Base-by-base conservation (phyloP, 2,329 filamentous ascomycete genomes). In the Dactylellina parvicollis region DNA sequence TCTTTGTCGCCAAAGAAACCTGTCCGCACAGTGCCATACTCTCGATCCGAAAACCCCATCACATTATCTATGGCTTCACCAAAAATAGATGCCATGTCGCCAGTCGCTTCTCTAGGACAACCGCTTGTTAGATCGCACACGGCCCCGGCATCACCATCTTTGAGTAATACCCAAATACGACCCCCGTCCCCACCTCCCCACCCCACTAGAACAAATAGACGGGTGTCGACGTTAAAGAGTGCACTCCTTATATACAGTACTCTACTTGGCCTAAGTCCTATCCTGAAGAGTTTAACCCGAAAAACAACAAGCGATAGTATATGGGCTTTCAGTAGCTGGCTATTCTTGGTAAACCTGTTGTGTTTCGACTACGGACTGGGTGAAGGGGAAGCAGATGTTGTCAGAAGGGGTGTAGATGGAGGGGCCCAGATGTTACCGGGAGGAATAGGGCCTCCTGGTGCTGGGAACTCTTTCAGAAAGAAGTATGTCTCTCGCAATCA, bases 271-370 rank as follows among this genome's bases (percentile, higher is more conserved):
- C 86, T 99, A 2, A 96, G 92, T 42, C 95, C 95, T 0, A 98
- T 99, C 75, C 87, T 99, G 74, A 97, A 97, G 81, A 97, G 93
- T 1, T 86, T 99, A n/a, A 99, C 95, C 0, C 87, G 87, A 55
- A 97, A 93, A 3, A 98, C 94, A 3, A 94, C 92, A 5, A 90
- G 88, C 64, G 95, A 99, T 84, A 95, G 90, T 44, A 99, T 99
- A 80, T 99, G 95, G 95, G 92, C 95, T 67, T 90, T 99, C 84
- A 95, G 92, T 55, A 93, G 92, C 79, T 95, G 92, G 88, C 85
- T 99, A 46, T 87, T 99, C 75, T 87, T 91, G 78, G 94, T 97
- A 82, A 99, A 99, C 80, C 92, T 98, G 74, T 96, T 96, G 81
- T 97, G 96, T 80, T 98, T 97, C 79, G 95, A 99, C 84, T 99